Evolutionary conservation across 805 yeast species (phyloP).

Genomic region (Kazachstania kunashirensis): DNA sequence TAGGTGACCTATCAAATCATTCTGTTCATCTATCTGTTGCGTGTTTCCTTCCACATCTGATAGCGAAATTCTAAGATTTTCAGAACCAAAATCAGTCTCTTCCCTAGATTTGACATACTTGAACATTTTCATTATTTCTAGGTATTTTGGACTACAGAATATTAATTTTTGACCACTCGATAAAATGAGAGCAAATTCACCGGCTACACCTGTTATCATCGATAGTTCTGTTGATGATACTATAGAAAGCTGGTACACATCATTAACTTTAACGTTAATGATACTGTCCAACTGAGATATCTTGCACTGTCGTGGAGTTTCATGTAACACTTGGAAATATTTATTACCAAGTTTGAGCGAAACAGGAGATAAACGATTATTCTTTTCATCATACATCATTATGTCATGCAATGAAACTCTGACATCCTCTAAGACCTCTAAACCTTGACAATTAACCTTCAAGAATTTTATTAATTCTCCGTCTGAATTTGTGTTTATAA

Average conservation of each 20-base stretch:
- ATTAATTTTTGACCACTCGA: constrained; percentile 31
- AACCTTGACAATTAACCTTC: constrained; percentile 37
- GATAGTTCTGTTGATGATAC: constrained; percentile 35
- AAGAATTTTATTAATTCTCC: constrained; percentile 34
- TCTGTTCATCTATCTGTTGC: constrained; percentile 21
- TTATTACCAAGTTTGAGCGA: constrained; percentile 61
- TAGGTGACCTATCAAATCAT: constrained; percentile 47
- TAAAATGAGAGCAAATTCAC: constrained; percentile 41
- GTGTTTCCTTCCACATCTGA: neutral
- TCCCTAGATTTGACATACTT: constrained; percentile 55
- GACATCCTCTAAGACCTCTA: constrained; percentile 37
- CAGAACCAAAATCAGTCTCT: constrained; percentile 29
- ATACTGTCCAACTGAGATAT: constrained; percentile 27
- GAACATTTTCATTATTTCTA: constrained; percentile 61
- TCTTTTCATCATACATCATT: constrained; percentile 39
- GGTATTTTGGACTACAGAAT: constrained; percentile 40
- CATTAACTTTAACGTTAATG: constrained; percentile 33
- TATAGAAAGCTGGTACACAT: constrained; percentile 35
- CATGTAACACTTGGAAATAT: constrained; percentile 47
- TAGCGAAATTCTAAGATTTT: constrained; percentile 1
- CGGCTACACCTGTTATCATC: constrained; percentile 37
- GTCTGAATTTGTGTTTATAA: constrained; percentile 41
- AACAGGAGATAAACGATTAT: constrained; percentile 48
- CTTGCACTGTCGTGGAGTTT: constrained; percentile 35
- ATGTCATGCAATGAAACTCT: constrained; percentile 46